Conservation (phyloP, 164 flowering plant genomes). For the Aristolochia californica region DNA sequence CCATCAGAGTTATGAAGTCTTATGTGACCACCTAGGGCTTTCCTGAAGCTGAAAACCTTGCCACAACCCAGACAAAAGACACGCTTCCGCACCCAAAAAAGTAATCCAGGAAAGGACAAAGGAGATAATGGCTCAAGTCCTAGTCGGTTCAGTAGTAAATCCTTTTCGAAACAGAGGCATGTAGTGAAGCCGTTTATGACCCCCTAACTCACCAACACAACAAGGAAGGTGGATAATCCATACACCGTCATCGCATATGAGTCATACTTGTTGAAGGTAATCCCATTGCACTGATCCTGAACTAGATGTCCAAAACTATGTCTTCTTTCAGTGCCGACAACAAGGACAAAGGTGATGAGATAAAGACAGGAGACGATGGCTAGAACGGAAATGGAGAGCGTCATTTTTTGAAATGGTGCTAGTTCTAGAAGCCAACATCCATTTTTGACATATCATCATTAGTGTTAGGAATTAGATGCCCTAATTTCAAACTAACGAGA, state of each 20-base stretch:
- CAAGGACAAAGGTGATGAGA: constrained; percentile 79
- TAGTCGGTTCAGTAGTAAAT: constrained; percentile 31
- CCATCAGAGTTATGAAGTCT: constrained; percentile 20
- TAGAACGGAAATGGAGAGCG: constrained; percentile 43
- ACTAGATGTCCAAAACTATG: constrained; percentile 59
- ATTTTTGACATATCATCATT: no score
- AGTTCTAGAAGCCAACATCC: no score
- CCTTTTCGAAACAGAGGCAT: constrained; percentile 81
- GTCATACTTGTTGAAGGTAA: constrained; percentile 55
- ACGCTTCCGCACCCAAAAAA: constrained; percentile 73
- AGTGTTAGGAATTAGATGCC: no score
- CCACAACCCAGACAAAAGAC: constrained; percentile 19
- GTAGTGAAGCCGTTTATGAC: constrained; percentile 62
- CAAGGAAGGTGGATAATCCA: constrained; percentile 66
- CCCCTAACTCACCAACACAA: constrained; percentile 52
- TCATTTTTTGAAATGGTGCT: no score
- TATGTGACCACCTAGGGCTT: constrained; percentile 56
- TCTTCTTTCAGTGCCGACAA: constrained; percentile 84
- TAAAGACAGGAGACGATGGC: constrained; percentile 46
- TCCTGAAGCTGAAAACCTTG: constrained; percentile 30
- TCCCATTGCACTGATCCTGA: constrained; percentile 77
- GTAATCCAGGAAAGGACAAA: constrained; percentile 65
- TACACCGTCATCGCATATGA: constrained; percentile 76
- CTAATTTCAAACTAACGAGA: no score
- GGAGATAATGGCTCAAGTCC: constrained; percentile 43